Evolutionary conservation across 495 filamentous ascomycete genomes (phyloP), one percentile per base, ranked within the genome.

Genomic region (Hypoxylon trugodes): DNA sequence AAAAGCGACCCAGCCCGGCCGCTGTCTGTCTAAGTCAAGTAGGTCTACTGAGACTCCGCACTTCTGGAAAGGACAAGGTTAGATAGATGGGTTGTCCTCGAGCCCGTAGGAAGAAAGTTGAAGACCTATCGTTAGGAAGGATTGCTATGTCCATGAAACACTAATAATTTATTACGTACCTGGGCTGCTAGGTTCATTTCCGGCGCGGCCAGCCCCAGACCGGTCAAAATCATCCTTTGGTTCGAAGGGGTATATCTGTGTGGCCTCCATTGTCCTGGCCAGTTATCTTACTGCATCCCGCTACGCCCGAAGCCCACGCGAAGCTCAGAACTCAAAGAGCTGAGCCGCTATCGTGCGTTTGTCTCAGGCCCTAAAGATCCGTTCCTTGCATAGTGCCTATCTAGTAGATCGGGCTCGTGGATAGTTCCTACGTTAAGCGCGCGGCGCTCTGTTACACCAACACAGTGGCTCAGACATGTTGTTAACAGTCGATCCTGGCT

Each of bases 281-380:
- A 65, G 25, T 65, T 33, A 59, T 16, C 25, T 16, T 15, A 18
- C 25, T 12, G 32, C 16, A 48, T 55, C 38, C 15, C 10, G 58
- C 8, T 1, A 41, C 16, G 36, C 35, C 42, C 38, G n/a, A 6
- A 8, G 15, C 28, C 41, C 5, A 53, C 28, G 32, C 48, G 36
- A 18, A 47, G 52, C 56, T 52, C 46, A 50, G 38, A 55, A 38
- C 21, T 21, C 24, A 46, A 59, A 67, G 47, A 38, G 58, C 64
- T 49, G 58, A 50, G 53, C 64, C 64, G 16, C 64, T 8, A 30
- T 45, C 1, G 6, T 62, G 48, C 64, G 52, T 67, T 42, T 46
- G 51, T 56, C 51, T 65, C 43, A 36, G 19, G 43, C 37, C 10
- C 41, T 40, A 32, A 60, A 40, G 54, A 60, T 45, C 51, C 26